Conservation (phyloP, 768 basidiomycete species). For the Boletus insuetus region DNA sequence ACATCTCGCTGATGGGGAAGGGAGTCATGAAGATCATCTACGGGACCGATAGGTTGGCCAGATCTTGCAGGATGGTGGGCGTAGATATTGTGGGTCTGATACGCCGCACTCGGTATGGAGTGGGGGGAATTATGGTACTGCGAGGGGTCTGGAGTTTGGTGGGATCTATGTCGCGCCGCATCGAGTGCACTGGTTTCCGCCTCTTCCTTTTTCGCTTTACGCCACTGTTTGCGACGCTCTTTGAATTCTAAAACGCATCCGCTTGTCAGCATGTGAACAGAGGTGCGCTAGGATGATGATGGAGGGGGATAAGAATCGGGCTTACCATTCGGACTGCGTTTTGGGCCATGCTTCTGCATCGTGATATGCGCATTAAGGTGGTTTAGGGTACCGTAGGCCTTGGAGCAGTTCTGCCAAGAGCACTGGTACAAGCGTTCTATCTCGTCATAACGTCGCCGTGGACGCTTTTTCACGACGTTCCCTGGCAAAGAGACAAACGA, state of each 20-base stretch:
- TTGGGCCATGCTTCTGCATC: constrained; percentile 96
- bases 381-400: constrained; percentile 92
- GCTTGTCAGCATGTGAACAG: constrained; percentile 9
- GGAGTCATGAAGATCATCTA: constrained; percentile 22
- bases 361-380: constrained; percentile 97
- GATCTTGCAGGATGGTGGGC: constrained; percentile 27
- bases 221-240: constrained; percentile 95
- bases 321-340: constrained; percentile 88
- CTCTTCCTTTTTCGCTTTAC: constrained; percentile 85
- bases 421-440: constrained; percentile 93
- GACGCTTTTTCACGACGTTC: constrained; percentile 78
- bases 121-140: constrained; percentile 23
- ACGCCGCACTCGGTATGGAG: constrained; percentile 27
- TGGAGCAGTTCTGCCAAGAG: constrained; percentile 72
- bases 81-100: constrained; percentile 21
- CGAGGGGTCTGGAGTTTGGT: constrained; percentile 15
- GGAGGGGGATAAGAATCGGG: constrained; percentile 1
- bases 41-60: neutral
- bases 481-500: constrained; percentile 81
- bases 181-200: constrained; percentile 27
- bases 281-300: neutral
- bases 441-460: constrained; percentile 88
- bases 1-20: constrained; percentile 14
- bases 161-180: constrained; percentile 14
- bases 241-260: constrained; percentile 75